A percentile compares a stretch with the other conserved stretches of the same genome.
phyloP scores from a whole-genome alignment of 257 asterid genomes.

The Solanum chmielewskii region DNA sequence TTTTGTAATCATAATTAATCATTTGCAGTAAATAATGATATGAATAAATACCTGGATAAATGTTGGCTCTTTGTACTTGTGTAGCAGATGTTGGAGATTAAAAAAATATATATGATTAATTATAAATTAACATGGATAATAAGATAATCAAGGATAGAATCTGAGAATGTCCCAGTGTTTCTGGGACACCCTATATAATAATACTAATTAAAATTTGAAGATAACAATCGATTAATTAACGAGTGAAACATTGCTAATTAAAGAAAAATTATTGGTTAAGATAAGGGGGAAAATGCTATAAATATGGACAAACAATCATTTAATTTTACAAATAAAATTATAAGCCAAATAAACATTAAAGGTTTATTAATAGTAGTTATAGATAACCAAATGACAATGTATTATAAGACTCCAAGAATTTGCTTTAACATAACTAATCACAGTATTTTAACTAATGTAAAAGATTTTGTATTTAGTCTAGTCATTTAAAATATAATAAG shows the following conservation, averaged over 20 bases:
- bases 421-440: not conserved
- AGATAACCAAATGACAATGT: not conserved
- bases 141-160: not conserved
- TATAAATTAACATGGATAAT: not conserved
- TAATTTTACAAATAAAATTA: not conserved
- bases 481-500: not conserved
- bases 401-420: not conserved
- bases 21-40: not conserved
- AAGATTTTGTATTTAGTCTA: not conserved
- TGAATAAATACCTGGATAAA: not conserved
- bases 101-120: not conserved
- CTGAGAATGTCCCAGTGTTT: not conserved
- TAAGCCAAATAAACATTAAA: not conserved
- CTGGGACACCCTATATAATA: not conserved
- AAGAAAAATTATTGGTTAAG: not conserved
- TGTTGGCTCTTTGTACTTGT: not conserved
- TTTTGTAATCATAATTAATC: not conserved
- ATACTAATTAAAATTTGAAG: not conserved
- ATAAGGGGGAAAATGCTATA: not conserved
- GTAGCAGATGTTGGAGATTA: not conserved
- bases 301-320: not conserved
- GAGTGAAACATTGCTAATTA: not conserved
- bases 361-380: not conserved
- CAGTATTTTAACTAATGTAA: not conserved
- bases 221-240: not conserved